These are phyloP conservation scores for Fraxinus sp. DNA, from an alignment of 305 asterid genomes.

Conservation along the genomic window DNA sequence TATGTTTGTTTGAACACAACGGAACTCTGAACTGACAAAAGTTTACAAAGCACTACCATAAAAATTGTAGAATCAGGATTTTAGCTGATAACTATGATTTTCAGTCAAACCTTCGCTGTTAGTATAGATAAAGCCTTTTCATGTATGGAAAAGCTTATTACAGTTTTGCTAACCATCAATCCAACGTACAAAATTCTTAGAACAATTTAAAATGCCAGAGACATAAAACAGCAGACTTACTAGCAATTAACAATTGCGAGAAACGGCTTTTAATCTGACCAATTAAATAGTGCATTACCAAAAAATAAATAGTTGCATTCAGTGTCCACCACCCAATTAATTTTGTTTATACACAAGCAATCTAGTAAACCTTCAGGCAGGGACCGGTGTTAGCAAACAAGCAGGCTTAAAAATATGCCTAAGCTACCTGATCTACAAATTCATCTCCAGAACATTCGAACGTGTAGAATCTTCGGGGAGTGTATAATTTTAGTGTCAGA, in stretches of 20 bases:
- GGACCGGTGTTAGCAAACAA: background rate
- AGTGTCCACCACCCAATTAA: background rate
- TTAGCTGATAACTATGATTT: background rate
- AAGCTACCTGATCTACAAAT: background rate
- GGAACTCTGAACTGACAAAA: background rate
- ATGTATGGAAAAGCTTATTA: background rate
- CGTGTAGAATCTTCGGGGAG: background rate
- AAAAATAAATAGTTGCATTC: background rate
- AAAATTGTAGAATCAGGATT: background rate
- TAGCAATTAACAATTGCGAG: background rate
- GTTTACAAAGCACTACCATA: background rate
- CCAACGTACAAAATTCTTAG: background rate
- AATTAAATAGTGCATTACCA: background rate
- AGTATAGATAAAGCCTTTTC: background rate
- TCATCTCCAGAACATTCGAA: background rate
- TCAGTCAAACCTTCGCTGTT: background rate
- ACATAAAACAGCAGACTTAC: background rate
- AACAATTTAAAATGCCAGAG: background rate
- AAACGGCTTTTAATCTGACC: background rate
- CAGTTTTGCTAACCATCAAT: background rate
- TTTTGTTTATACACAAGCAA: background rate
- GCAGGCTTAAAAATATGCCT: background rate
- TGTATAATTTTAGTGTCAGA: background rate
- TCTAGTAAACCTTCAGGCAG: background rate
- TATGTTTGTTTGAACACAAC: background rate